Base-by-base conservation (phyloP, 164 flowering plant species). In the Nymphaea colorata region DNA sequence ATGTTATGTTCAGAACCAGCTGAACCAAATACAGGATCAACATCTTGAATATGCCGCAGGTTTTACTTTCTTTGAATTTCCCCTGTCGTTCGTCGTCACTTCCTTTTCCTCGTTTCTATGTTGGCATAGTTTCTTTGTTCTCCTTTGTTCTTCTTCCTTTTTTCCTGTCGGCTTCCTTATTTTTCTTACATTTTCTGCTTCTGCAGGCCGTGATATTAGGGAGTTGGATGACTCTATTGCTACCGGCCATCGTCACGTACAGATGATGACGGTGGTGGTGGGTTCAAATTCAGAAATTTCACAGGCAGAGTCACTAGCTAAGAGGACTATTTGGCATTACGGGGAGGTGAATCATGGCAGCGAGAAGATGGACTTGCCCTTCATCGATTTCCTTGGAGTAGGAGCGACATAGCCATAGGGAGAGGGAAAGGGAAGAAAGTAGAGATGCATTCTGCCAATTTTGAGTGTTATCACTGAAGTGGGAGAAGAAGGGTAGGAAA, bases 321-420 rank as follows among this genome's bases (percentile, higher is more conserved):
- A 61, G 62, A 77, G 62, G 69, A 68, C 66, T 10, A 15, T 51
- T 62, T 67, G 59, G 43, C 18, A 59, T 3, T 59, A 67, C 65
- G 77, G 73, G 53, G 79, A 75, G 62, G 67, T 18, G 64, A 76
- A 70, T 43, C 67, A 73, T 43, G 66, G 67, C 51, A 68, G 64
- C 60, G 57, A 51, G 14, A 51, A 51, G 4, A 15, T 51, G 12
- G 57, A 51, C 41, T 17, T 70, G 73, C 73, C 76, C 41, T 85
- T 80, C 79, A 80, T 85, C 68, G 89, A 85, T 77, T 85, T 85
- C 65, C 86, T 85, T 73, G 89, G 89, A 59, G 83, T 85, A 3
- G 89, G 89, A 68, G 77, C 79, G 44, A 65, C 75, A 44, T 79
- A 73, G 67, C 42, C 59, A 64, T 55, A 42, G 63, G 57, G 64